Evolutionary conservation across 2,329 filamentous ascomycete genomes (phyloP), one percentile per base, ranked within the genome.

Genomic region (Bipolaris gigantea): DNA sequence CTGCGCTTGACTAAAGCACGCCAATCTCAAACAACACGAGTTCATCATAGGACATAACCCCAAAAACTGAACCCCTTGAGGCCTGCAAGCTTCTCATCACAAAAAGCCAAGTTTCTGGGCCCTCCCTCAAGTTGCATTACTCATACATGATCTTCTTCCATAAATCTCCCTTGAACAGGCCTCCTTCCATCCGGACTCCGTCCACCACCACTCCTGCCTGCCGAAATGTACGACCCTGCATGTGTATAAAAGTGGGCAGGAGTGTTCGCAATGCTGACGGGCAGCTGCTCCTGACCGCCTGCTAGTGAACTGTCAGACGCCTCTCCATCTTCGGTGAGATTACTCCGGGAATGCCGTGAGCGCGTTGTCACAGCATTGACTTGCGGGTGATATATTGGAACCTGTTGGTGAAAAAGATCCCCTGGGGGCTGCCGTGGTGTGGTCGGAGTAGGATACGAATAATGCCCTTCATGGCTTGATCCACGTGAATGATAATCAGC

Each of bases 321-420:
- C 19, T 50, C 46, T 46, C 60, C 43, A n/a, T 58, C 41, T 40
- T 68, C 60, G 1, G 57, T 50, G 19, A 47, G 53, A 5, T 61
- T 60, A 19, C 44, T 51, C 34, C 59, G 64, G 15, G 61, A 55
- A 27, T 54, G 49, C 21, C 58, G 60, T 15, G 60, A 41, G 9
- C 51, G 61, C 5, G 48, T 60, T 13, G 56, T 52, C 21, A 58
- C 56, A 13, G 67, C 63, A 19, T 56, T 61, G 4, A 65, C 65
- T 11, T 66, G 66, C 8, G 67, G 66, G 40, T 69, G 71, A 51
- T 71, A 70, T n/a, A 65, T 46, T 49, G 69, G 66, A 27, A 55
- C 44, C 46, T 66, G 59, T n/a, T 59, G 53, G 16, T 56, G 60
- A 30, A 40, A 46, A 40, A 55, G 53, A 30, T 49, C 46, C 18